Evolutionary conservation across 306 rosid species (phyloP), one percentile per base, ranked within the genome.

Genomic region (Carpinus fangiana): DNA sequence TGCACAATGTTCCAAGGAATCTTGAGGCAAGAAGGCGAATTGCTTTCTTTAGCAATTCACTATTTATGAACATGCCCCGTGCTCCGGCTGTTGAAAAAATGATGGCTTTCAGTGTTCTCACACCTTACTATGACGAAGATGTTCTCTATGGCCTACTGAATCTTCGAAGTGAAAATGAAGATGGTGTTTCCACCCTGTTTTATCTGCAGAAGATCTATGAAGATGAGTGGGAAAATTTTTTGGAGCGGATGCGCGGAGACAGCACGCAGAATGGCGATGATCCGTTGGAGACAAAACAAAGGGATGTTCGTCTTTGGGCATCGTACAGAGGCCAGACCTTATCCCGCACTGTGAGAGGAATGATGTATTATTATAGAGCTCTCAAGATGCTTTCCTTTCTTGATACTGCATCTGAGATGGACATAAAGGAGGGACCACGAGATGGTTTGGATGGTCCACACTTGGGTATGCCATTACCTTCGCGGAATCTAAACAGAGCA

Each of bases 51-150:
- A 87, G 90, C 88, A 94, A 94, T 85, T 94, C 98, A 16, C 89
- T 94, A 77, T 94, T 94, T 81, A 94, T 94, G 98, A 94, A 94
- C 87, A 92, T 94, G 76, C 98, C 98, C 2, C 98, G 96, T 64
- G 97, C 97, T 79, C 98, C 96, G 17, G 14, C 71, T 23, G 93
- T 94, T 74, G 98, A 90, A 78, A 92, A 90, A 79, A 94, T 94
- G 97, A 80, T 86, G 94, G 88, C 98, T 80, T 94, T 94, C 87
- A 94, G 94, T 54, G 81, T 94, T 84, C 77, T 94, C 81, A 94
- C 98, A 45, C 98, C 98, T 16, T 94, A 94, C 79, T 94, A 92
- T 23, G 96, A 94, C 55, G 98, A 94, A 82, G 98, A 94, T 31
- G 98, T 94, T 76, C 41, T 88, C 54, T 90, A 81, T 82, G 79